These are phyloP conservation scores for Lycium barbarum DNA, from an alignment of 257 asterid species.

Conservation along the genomic window DNA sequence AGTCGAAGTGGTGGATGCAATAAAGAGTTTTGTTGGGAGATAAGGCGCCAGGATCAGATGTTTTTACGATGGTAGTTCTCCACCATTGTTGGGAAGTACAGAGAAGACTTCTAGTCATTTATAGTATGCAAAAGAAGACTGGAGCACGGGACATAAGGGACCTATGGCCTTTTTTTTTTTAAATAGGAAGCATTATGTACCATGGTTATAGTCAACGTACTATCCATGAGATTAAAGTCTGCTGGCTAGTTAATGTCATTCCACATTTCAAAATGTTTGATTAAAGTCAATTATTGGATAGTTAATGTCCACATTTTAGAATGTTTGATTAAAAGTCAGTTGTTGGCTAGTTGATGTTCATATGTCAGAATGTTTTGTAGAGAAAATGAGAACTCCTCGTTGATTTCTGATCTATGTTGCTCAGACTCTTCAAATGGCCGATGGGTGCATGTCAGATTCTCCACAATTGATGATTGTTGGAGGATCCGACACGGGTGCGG, in stretches of 20 bases:
- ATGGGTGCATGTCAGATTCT: too few species aligned
- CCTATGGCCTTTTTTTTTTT: background rate
- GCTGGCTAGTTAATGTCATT: slow-evolving; percentile 2
- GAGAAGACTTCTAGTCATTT: background rate
- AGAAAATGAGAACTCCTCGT: background rate
- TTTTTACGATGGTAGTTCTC: background rate
- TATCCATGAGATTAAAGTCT: slow-evolving; percentile 1
- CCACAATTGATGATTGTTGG: too few species aligned
- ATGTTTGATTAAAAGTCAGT: background rate
- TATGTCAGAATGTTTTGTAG: background rate
- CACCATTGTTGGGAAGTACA: background rate
- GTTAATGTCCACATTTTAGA: background rate
- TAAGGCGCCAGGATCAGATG: background rate
- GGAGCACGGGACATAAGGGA: background rate
- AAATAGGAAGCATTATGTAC: background rate
- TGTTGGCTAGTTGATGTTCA: background rate
- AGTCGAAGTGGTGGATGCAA: background rate
- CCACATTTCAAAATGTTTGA: background rate
- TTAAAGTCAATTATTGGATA: background rate
- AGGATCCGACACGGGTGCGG: too few species aligned
- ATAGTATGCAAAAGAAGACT: background rate
- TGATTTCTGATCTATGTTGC: background rate
- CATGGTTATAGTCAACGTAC: background rate
- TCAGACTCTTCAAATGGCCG: too few species aligned
- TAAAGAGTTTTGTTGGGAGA: background rate